Evolutionary conservation across 371 early-diverging fungal genomes (phyloP).

Genomic region (Apophysomyces elegans): DNA sequence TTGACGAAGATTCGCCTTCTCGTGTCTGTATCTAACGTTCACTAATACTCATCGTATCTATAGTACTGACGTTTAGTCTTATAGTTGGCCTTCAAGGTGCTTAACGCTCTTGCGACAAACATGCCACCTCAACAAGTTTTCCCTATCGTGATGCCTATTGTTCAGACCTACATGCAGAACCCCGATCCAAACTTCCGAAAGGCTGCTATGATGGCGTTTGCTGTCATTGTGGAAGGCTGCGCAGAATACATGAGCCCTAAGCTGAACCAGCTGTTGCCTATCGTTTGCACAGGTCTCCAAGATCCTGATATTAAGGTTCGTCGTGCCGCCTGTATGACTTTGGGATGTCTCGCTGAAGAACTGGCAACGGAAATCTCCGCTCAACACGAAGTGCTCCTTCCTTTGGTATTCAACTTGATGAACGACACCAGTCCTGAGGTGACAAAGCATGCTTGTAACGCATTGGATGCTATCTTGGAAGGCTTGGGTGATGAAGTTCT

Average conservation of each 20-base stretch:
- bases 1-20: slow-evolving; percentile 85
- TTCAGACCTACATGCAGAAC: slow-evolving; percentile 77
- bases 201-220: slow-evolving; percentile 89
- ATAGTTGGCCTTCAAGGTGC: slow-evolving; percentile 66
- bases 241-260: slow-evolving; percentile 81
- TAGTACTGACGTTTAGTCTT: background rate
- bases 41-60: background rate
- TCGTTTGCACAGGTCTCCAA: slow-evolving; percentile 79
- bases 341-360: slow-evolving; percentile 83
- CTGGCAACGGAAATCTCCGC: slow-evolving; percentile 79
- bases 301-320: slow-evolving; percentile 82
- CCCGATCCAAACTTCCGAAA: slow-evolving; percentile 75
- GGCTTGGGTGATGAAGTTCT: slow-evolving; percentile 78
- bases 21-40: slow-evolving; percentile 47
- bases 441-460: slow-evolving; percentile 80
- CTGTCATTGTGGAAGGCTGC: slow-evolving; percentile 85
- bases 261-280: slow-evolving; percentile 72
- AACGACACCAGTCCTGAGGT: slow-evolving; percentile 74
- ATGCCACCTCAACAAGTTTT: slow-evolving; percentile 90
- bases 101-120: slow-evolving; percentile 79
- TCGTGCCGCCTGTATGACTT: slow-evolving; percentile 86
- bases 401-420: slow-evolving; percentile 81
- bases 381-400: slow-evolving; percentile 81
- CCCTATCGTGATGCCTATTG: slow-evolving; percentile 72
- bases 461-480: slow-evolving; percentile 87